Evolutionary conservation across 768 basidiomycete species (phyloP).

Genomic region (Termitomyces sp.): DNA sequence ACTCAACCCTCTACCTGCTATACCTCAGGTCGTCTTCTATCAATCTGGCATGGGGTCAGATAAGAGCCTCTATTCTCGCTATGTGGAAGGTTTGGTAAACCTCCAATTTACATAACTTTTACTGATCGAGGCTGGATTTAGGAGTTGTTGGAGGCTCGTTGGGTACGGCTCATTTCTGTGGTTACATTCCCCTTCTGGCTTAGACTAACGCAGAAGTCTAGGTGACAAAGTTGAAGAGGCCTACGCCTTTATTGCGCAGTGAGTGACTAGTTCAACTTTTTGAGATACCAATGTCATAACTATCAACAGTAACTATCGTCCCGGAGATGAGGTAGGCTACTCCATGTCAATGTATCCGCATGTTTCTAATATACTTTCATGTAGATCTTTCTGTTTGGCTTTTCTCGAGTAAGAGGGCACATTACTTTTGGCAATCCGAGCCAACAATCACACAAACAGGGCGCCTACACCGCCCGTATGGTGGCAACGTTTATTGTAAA

Average conservation of each 20-base stretch:
- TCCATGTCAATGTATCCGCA: neutral
- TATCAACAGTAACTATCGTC: constrained; percentile 52
- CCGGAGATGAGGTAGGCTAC: constrained; percentile 61
- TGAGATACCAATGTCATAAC: neutral
- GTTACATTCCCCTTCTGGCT: neutral
- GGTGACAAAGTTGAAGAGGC: constrained; percentile 74
- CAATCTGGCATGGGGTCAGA: constrained; percentile 58
- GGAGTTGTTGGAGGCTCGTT: constrained; percentile 61
- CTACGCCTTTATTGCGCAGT: constrained; percentile 80
- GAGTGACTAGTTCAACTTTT: constrained; percentile 20
- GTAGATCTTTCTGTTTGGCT: constrained; percentile 74
- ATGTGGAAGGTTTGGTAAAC: constrained; percentile 16
- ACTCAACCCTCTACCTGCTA: constrained; percentile 23
- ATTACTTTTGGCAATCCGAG: neutral
- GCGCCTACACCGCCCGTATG: constrained; percentile 75
- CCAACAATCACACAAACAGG: constrained; percentile 30
- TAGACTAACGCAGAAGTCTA: constrained; percentile 15
- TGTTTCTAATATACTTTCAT: neutral
- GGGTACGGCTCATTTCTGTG: constrained; percentile 28
- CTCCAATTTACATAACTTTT: neutral
- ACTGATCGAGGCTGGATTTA: constrained; percentile 18
- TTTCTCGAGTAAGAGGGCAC: constrained; percentile 49
- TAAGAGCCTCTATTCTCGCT: constrained; percentile 49
- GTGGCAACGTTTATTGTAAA: constrained; percentile 63
- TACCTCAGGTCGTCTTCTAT: constrained; percentile 60